phyloP scores from a whole-genome alignment of 2,329 filamentous ascomycete species.

The Cladosporium halotolerans region DNA sequence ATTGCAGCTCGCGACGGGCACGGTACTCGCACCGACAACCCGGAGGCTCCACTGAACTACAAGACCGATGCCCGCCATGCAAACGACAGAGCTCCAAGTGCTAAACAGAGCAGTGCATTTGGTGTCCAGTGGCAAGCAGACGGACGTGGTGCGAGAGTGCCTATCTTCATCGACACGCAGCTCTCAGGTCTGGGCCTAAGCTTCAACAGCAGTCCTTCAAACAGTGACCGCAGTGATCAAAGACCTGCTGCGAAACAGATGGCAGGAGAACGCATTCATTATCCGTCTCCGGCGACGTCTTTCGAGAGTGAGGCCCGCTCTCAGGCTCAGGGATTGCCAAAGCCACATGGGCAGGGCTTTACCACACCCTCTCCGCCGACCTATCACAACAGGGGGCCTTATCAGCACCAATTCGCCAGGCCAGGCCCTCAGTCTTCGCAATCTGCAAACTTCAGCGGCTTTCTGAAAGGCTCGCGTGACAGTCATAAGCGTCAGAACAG shows the following conservation, averaged over 20 bases:
- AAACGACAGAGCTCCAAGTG: not conserved
- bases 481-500: not conserved
- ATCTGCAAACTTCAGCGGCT: not conserved
- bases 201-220: not conserved
- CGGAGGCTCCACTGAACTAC: not conserved
- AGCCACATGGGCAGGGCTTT: not conserved
- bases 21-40: not conserved
- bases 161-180: not conserved
- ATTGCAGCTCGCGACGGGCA: not conserved
- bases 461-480: not conserved
- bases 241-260: not conserved
- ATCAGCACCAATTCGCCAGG: not conserved
- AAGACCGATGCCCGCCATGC: not conserved
- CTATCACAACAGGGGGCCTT: not conserved
- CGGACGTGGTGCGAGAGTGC: not conserved
- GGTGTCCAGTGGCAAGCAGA: not conserved
- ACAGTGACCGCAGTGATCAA: not conserved
- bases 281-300: conserved; percentile 1
- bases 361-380: not conserved
- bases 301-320: not conserved
- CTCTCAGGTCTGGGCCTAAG: not conserved
- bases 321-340: not conserved
- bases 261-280: not conserved
- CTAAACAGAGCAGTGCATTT: not conserved
- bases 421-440: not conserved